Evolutionary conservation across 2,329 filamentous ascomycete genomes (phyloP).

Genomic region (Penicillium expansum): DNA sequence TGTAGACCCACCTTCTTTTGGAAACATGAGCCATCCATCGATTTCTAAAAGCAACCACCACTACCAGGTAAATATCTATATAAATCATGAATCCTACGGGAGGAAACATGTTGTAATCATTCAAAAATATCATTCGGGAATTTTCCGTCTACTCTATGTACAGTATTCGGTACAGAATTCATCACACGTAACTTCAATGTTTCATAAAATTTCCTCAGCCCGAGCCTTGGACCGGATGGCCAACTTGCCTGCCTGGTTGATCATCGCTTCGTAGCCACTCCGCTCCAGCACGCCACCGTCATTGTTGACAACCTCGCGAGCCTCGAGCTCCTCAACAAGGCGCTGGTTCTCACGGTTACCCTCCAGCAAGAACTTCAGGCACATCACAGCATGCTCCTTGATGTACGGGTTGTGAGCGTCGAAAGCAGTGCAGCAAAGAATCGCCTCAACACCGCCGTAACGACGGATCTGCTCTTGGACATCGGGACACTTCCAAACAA

Average conservation of each 20-base stretch:
- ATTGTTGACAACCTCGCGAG: conserved; percentile 43
- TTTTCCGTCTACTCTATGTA: neutral
- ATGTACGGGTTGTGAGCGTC: conserved; percentile 94
- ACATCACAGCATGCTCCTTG: conserved; percentile 84
- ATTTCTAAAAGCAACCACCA: neutral
- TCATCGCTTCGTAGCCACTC: conserved; percentile 44
- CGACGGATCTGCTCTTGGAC: conserved; percentile 87
- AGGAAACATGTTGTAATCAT: no score
- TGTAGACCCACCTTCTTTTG: neutral
- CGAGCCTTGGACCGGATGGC: conserved; percentile 39
- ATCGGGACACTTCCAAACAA: conserved; percentile 80
- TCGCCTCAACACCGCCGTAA: conserved; percentile 79
- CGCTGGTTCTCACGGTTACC: conserved; percentile 53
- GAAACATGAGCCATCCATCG: neutral
- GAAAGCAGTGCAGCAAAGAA: conserved; percentile 85
- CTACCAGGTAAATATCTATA: no score
- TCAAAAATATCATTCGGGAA: neutral
- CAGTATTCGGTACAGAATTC: neutral
- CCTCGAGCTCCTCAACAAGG: conserved; percentile 51
- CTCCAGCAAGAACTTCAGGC: conserved; percentile 69
- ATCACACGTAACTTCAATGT: conserved; percentile 6
- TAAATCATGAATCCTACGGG: neutral
- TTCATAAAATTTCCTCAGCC: conserved; percentile 5
- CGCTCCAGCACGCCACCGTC: conserved; percentile 42
- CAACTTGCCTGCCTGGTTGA: conserved; percentile 45